These are phyloP conservation scores for Debaryomyces hansenii DNA, from an alignment of 805 yeast species.

Conservation along the genomic window DNA sequence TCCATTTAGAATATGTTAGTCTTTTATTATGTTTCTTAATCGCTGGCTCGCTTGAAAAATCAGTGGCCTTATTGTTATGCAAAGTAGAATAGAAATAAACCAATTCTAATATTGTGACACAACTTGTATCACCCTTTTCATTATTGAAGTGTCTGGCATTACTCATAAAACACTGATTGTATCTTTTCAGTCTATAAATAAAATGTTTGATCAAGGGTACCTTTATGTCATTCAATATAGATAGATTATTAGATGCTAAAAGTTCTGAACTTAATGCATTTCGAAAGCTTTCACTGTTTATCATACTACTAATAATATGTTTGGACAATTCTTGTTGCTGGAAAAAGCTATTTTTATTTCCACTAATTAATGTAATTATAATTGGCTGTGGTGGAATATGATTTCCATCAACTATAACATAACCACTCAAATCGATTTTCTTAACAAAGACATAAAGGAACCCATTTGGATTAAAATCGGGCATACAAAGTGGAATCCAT, in stretches of 20 bases:
- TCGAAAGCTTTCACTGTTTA: conserved; percentile 19
- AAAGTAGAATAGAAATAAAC: conserved; percentile 33
- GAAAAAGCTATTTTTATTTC: conserved; percentile 77
- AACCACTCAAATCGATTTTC: conserved; percentile 20
- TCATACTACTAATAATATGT: conserved; percentile 42
- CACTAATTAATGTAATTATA: conserved; percentile 54
- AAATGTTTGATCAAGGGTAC: conserved; percentile 66
- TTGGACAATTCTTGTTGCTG: conserved; percentile 65
- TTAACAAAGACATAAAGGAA: conserved; percentile 81
- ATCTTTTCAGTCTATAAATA: conserved; percentile 67
- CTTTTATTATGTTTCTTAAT: conserved; percentile 34
- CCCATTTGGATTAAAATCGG: conserved; percentile 86
- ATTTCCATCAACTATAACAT: conserved; percentile 13
- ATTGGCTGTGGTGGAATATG: conserved; percentile 16
- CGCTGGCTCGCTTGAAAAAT: conserved; percentile 11
- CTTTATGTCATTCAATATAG: conserved; percentile 21
- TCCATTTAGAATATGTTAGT: conserved; percentile 48
- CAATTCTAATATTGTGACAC: conserved; percentile 33
- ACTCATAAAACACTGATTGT: conserved; percentile 63
- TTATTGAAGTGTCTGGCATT: conserved; percentile 22
- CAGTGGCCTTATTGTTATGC: conserved; percentile 21
- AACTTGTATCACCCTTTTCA: conserved; percentile 17
- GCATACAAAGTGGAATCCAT: conserved; percentile 93
- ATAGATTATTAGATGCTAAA: conserved; percentile 12
- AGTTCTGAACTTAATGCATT: conserved; percentile 24